These are phyloP conservation scores for Schizopora paradoxa DNA, from an alignment of 1,284 basidiomycete species.

Conservation along the genomic window DNA sequence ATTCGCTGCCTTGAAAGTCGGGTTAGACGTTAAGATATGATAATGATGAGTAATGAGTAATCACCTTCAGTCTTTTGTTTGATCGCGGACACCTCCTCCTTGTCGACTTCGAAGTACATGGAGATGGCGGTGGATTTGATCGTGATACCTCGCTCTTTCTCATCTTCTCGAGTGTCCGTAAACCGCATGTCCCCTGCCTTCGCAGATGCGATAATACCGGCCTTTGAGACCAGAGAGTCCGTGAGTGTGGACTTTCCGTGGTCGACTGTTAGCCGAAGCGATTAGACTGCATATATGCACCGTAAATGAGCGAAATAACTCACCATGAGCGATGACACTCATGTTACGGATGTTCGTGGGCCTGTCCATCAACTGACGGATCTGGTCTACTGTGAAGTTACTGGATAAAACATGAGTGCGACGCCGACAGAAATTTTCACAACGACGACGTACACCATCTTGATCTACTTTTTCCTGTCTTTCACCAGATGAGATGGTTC, in stretches of 20 bases:
- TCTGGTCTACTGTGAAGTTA: conserved; percentile 89
- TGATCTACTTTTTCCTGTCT: too few species aligned
- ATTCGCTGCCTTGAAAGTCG: conserved; percentile 71
- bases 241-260: conserved; percentile 99
- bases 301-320: too few species aligned
- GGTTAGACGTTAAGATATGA: conserved; percentile 19
- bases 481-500: too few species aligned
- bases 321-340: conserved; percentile 94
- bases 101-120: conserved; percentile 96
- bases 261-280: conserved; percentile 62
- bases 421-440: conserved; percentile 50
- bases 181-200: conserved; percentile 98
- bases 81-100: conserved; percentile 82
- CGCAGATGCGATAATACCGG: conserved; percentile 94
- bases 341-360: conserved; percentile 96
- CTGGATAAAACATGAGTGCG: conserved; percentile 38
- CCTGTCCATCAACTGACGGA: conserved; percentile 84
- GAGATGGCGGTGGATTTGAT: conserved; percentile 99
- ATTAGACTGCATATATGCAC: conserved; percentile 9
- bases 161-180: conserved; percentile 96
- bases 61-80: conserved; percentile 91
- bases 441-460: conserved; percentile 57
- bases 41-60: conserved; percentile 21
- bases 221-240: conserved; percentile 98
- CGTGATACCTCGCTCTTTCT: conserved; percentile 99